Evolutionary conservation across 805 yeast species (phyloP).

Genomic region (Saccharomycopsis fibuligera): DNA sequence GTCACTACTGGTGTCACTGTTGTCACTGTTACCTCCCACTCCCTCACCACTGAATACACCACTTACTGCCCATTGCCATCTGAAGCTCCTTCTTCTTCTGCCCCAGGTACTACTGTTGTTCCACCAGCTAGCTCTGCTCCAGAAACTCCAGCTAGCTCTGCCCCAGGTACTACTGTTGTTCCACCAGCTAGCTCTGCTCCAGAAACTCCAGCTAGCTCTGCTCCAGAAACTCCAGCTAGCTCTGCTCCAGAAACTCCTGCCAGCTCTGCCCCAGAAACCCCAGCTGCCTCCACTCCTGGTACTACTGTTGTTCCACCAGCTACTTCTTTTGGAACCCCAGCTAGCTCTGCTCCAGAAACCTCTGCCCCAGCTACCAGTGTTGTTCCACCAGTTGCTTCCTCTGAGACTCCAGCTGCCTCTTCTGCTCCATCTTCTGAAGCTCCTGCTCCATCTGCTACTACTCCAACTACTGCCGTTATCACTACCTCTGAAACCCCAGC

Average conservation of each 20-base stretch:
- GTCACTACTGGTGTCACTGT: constrained; percentile 27
- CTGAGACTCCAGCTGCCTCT: constrained; percentile 8
- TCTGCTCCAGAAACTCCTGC: constrained; percentile 6
- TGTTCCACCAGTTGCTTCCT: constrained; percentile 6
- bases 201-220: not conserved
- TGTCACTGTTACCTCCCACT: constrained; percentile 25
- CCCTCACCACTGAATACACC: constrained; percentile 25
- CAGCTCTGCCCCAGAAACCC: constrained; percentile 1
- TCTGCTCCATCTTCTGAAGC: not conserved
- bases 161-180: constrained; percentile 7
- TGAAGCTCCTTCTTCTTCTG: constrained; percentile 5
- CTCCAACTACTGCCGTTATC: not conserved
- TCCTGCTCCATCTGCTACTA: not conserved
- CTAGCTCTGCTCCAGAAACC: constrained; percentile 11
- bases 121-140: constrained; percentile 5
- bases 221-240: not conserved
- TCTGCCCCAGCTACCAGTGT: constrained; percentile 11
- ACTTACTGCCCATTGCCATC: constrained; percentile 25
- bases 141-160: constrained; percentile 7
- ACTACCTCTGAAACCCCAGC: constrained; percentile 9
- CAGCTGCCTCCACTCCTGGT: constrained; percentile 18
- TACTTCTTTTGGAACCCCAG: constrained; percentile 2
- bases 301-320: constrained; percentile 14
- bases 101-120: constrained; percentile 13
- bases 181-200: not conserved